A percentile compares a stretch with the other conserved stretches of the same genome.
phyloP scores from a whole-genome alignment of 768 basidiomycete species.

The Rhizopogon vinicolor region DNA sequence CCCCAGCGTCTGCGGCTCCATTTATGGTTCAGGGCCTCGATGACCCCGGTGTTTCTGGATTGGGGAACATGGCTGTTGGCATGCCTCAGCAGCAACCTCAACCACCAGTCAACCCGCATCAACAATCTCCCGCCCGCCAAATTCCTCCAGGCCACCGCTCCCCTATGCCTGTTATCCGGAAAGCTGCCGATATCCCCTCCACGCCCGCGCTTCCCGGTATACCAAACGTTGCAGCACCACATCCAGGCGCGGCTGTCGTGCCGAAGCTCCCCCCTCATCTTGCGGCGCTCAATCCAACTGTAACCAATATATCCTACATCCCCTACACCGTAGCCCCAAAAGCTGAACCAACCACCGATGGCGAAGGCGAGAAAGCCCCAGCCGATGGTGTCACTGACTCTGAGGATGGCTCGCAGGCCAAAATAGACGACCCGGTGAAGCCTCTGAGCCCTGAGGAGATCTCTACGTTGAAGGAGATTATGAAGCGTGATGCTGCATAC shows the following conservation, averaged over 20 bases:
- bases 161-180: slow-evolving; percentile 16
- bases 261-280: slow-evolving; percentile 29
- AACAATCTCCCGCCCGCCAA: slow-evolving; percentile 20
- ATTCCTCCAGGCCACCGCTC: slow-evolving; percentile 16
- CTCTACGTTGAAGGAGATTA: slow-evolving; percentile 27
- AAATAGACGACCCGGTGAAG: slow-evolving; percentile 19
- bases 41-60: slow-evolving; percentile 4
- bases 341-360: slow-evolving; percentile 13
- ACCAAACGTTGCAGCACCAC: slow-evolving; percentile 15
- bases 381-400: slow-evolving; percentile 12
- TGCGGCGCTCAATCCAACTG: slow-evolving; percentile 26
- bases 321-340: slow-evolving; percentile 18
- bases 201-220: slow-evolving; percentile 3
- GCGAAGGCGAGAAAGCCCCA: slow-evolving; percentile 18
- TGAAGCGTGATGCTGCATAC: slow-evolving; percentile 39
- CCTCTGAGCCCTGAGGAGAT: slow-evolving; percentile 30
- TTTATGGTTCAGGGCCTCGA: slow-evolving; percentile 20
- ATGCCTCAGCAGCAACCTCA: slow-evolving; percentile 19
- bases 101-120: slow-evolving; percentile 16
- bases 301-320: slow-evolving; percentile 26
- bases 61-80: slow-evolving; percentile 5
- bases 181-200: slow-evolving; percentile 14
- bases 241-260: slow-evolving; percentile 23
- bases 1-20: slow-evolving; percentile 13
- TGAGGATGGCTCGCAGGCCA: slow-evolving; percentile 13